Evolutionary conservation across 1,284 basidiomycete species (phyloP), one percentile per base, ranked within the genome.

Genomic region (Porphyrellus sp.): DNA sequence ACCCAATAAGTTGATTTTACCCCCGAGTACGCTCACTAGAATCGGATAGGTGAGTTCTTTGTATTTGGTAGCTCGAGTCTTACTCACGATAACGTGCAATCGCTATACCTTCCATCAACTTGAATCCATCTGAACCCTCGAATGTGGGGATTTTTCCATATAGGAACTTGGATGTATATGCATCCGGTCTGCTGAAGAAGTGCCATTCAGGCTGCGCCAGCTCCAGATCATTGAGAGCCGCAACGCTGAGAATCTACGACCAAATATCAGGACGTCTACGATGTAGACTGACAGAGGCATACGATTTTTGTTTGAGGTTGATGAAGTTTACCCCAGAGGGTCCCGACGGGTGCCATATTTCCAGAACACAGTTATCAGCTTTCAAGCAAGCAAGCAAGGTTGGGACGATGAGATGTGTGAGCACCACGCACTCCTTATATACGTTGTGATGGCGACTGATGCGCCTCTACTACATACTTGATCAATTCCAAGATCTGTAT

Each of bases 21-120:
- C 47, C 76, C 70, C 75, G 51, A 79, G 65, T 37, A 67, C 57
- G 52, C 76, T 72, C 60, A 81, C 79, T 81, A 20, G 2, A 5
- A n/a, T 3, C 8, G 1, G 18, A n/a, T 3, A 11, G 1, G 18
- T 20, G 9, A 39, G 25, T 23, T 12, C 18, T 9, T 1, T 20
- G 18, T 24, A 1, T 8, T 13, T n/a, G 13, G 18, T 2, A 21
- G 30, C 25, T 15, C 18, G 18, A 15, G 12, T 18, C 9, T 34
- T 24, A 45, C 48, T 46, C 18, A 83, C 82, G 65, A 69, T 82
- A 81, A 59, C 73, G 75, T 20, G 80, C 76, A 60, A 85, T 82
- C 58, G 82, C 75, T 48, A 70, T 65, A 45, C 70, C 71, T 72
- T 85, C 82, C 54, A 70, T 69, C 52, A 85, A 67, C 59, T 64